Percentiles rank a stretch among this genome's conserved stretches.
Conservation (phyloP, 352 stramenopile genomes). For the Hyaloperonospora brassicae region DNA sequence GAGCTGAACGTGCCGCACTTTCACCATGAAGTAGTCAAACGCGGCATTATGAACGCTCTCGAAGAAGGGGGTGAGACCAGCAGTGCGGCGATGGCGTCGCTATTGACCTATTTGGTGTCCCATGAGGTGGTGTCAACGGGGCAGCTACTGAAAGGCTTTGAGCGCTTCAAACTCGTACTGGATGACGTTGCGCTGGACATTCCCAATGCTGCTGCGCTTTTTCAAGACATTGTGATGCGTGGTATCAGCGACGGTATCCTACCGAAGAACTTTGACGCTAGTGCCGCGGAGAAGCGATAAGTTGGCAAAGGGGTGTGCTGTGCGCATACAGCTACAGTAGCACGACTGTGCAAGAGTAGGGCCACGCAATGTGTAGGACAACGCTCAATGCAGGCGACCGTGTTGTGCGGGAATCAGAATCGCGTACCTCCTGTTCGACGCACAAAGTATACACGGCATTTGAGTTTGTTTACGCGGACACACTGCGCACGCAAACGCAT, state of each 20-base stretch:
- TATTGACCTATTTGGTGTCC: conserved; percentile 63
- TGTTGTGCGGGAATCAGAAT: neutral
- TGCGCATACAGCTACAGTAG: conserved; percentile 2
- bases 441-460: conserved; percentile 21
- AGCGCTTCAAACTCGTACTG: conserved; percentile 66
- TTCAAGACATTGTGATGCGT: conserved; percentile 37
- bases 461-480: too few species aligned
- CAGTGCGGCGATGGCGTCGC: conserved; percentile 56
- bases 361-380: conserved; percentile 5
- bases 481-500: too few species aligned
- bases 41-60: conserved; percentile 53
- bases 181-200: conserved; percentile 64
- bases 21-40: conserved; percentile 94
- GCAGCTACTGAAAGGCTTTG: conserved; percentile 77
- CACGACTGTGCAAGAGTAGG: conserved; percentile 2
- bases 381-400: conserved; percentile 4
- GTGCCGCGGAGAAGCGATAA: conserved; percentile 30
- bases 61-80: conserved; percentile 42
- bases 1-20: conserved; percentile 95
- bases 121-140: conserved; percentile 51
- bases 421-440: conserved; percentile 4
- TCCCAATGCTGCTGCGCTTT: conserved; percentile 41
- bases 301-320: conserved; percentile 3
- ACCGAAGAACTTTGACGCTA: conserved; percentile 42
- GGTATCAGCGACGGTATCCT: conserved; percentile 38